A percentile compares a stretch with the other conserved stretches of the same genome.
phyloP scores from a whole-genome alignment of 495 filamentous ascomycete species.

The Penicillium daleae region DNA sequence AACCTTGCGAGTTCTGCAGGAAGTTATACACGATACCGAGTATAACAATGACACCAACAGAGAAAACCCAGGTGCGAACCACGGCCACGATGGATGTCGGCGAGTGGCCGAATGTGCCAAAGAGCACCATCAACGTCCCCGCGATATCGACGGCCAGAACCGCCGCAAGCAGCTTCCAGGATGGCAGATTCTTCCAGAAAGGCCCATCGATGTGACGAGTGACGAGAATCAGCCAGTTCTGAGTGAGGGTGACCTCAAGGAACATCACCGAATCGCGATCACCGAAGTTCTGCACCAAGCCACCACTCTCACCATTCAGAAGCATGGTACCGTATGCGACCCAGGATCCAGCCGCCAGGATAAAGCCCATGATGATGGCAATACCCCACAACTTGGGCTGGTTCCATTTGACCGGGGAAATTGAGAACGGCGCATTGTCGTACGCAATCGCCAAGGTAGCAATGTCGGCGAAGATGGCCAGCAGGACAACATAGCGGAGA shows the following conservation, averaged over 20 bases:
- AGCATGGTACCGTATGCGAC: constrained; percentile 81
- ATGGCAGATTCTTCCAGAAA: constrained; percentile 84
- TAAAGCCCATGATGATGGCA: constrained; percentile 77
- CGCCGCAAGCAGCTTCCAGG: constrained; percentile 76
- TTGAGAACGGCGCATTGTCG: constrained; percentile 87
- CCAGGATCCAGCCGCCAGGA: constrained; percentile 83
- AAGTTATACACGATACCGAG: constrained; percentile 76
- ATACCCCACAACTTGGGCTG: constrained; percentile 90
- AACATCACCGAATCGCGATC: constrained; percentile 81
- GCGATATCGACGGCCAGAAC: constrained; percentile 80
- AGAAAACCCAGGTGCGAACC: constrained; percentile 87
- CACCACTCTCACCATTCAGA: constrained; percentile 64
- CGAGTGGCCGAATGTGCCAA: constrained; percentile 73
- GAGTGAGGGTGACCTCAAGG: constrained; percentile 85
- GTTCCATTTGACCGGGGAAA: constrained; percentile 92
- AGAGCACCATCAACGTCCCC: constrained; percentile 80
- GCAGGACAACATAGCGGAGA: constrained; percentile 85
- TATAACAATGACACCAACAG: constrained; percentile 73
- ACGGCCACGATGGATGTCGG: constrained; percentile 76
- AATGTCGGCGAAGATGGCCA: constrained; percentile 93
- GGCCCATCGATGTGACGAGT: constrained; percentile 86
- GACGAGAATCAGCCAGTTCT: constrained; percentile 98
- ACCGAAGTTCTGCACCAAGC: constrained; percentile 88
- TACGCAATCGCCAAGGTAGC: constrained; percentile 93
- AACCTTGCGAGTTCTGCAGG: constrained; percentile 72